phyloP scores from a whole-genome alignment of 1,284 basidiomycete species.

The Sporisorium sorghi region DNA sequence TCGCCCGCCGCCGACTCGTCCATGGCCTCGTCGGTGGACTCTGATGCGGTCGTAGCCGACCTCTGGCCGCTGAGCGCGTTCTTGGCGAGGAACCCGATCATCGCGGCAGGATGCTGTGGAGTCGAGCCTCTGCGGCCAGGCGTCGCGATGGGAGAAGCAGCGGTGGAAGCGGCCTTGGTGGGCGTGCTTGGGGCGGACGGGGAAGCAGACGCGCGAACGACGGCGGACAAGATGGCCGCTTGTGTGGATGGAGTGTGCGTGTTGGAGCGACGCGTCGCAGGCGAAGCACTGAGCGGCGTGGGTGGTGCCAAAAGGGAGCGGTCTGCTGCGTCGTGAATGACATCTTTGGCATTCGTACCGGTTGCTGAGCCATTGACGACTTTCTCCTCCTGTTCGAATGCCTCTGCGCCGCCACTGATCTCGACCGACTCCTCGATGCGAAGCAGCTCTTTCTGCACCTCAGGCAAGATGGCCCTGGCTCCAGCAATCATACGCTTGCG shows the following conservation, averaged over 20 bases:
- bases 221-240: conserved; percentile 48
- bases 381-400: background rate
- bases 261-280: conserved; percentile 25
- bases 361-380: conserved; percentile 1
- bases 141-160: conserved; percentile 17
- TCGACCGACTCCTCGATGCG: conserved; percentile 49
- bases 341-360: conserved; percentile 3
- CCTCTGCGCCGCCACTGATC: conserved; percentile 25
- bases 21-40: conserved; percentile 24
- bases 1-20: conserved; percentile 18
- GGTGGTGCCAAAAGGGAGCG: conserved; percentile 13
- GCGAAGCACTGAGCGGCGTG: conserved; percentile 47
- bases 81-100: conserved; percentile 51
- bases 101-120: conserved; percentile 32
- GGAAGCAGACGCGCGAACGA: conserved; percentile 45
- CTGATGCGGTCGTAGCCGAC: background rate
- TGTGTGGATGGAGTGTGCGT: conserved; percentile 38
- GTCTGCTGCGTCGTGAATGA: conserved; percentile 13
- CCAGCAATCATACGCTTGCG: conserved; percentile 51
- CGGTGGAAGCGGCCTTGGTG: conserved; percentile 11
- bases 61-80: conserved; percentile 35
- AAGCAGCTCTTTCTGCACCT: conserved; percentile 53
- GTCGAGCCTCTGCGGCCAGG: conserved; percentile 18
- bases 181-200: conserved; percentile 39
- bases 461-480: conserved; percentile 48